Evolutionary conservation across 257 asterid species (phyloP).

Genomic region (Solanum infundibuliforme): DNA sequence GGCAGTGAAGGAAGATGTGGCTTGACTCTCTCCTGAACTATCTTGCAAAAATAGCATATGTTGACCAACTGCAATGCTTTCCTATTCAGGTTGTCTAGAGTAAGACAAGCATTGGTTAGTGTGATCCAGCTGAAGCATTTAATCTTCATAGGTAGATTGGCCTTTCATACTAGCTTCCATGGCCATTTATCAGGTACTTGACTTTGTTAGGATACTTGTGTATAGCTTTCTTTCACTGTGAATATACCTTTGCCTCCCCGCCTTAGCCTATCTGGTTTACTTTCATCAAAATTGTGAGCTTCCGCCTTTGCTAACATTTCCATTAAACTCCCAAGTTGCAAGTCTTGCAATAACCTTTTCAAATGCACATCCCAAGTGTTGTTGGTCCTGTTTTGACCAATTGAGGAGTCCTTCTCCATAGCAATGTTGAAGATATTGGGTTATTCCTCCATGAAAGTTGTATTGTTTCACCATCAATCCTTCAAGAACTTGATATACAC

Average conservation of each 20-base stretch:
- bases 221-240: background rate
- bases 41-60: background rate
- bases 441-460: background rate
- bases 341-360: background rate
- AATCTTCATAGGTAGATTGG: background rate
- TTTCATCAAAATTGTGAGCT: background rate
- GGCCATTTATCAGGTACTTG: background rate
- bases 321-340: background rate
- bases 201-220: background rate
- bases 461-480: background rate
- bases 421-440: background rate
- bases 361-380: background rate
- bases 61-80: background rate
- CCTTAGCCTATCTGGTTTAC: background rate
- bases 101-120: background rate
- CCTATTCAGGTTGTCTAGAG: background rate
- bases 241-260: background rate
- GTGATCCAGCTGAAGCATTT: background rate
- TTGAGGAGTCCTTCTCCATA: background rate
- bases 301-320: background rate
- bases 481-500: background rate
- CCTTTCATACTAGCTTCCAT: background rate
- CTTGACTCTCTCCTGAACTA: background rate
- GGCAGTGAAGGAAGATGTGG: background rate
- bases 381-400: background rate